phyloP scores from a whole-genome alignment of 169 alveolate species.

The Pseudocohnilembus persalinus region DNA sequence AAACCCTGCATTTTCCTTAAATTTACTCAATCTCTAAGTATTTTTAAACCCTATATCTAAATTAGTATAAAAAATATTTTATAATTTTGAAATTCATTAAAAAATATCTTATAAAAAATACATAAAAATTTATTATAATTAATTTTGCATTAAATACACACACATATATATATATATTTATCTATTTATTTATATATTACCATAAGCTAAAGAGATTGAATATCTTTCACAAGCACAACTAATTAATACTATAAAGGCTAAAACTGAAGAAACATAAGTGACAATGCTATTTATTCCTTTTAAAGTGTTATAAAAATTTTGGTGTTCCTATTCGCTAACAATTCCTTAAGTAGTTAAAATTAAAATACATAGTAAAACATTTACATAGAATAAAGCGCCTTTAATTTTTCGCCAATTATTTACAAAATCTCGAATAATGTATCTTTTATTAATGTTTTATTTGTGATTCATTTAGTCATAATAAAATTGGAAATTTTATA shows the following conservation, averaged over 20 bases:
- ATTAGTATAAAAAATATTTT: no score
- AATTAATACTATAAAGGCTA: not conserved
- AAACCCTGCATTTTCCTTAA: not conserved
- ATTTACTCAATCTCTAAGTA: not conserved
- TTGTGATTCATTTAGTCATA: conserved; percentile 19
- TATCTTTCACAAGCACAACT: not conserved
- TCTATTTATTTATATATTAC: no score
- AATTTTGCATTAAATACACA: no score
- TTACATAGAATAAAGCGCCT: not conserved
- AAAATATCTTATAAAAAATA: no score
- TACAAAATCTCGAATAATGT: not conserved
- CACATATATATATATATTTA: no score
- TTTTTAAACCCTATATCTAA: not conserved
- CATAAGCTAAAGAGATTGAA: not conserved
- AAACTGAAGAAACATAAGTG: not conserved
- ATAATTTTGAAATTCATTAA: no score
- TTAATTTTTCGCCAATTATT: not conserved
- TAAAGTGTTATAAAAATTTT: no score
- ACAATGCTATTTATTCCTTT: no score
- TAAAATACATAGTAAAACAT: not conserved
- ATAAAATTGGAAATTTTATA: conserved; percentile 4
- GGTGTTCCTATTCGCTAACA: not conserved
- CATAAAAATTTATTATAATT: no score
- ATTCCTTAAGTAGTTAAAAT: no score
- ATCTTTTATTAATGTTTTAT: not conserved